These are phyloP conservation scores for Claviceps purpurea DNA, from an alignment of 2,329 filamentous ascomycete genomes.

Conservation along the genomic window DNA sequence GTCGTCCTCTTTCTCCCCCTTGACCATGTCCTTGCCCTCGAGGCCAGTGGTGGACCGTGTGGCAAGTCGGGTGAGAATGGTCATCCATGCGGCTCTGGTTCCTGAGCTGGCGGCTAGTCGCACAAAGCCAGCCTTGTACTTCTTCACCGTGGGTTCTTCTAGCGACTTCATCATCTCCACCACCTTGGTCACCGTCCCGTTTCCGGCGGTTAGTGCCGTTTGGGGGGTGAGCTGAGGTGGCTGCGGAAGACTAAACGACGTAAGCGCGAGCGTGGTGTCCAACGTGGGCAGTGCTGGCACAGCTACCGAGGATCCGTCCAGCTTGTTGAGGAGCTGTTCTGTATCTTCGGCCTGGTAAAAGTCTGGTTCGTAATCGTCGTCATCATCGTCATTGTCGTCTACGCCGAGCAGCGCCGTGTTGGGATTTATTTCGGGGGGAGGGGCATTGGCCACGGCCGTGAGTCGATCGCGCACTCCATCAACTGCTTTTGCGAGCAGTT, in stretches of 20 bases:
- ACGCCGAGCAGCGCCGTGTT: constrained; percentile 50
- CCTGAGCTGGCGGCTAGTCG: constrained; percentile 73
- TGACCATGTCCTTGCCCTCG: constrained; percentile 39
- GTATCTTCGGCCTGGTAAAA: constrained; percentile 64
- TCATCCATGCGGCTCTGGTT: constrained; percentile 82
- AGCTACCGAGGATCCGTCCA: constrained; percentile 54
- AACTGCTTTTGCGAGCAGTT: constrained; percentile 58
- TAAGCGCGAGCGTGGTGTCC: constrained; percentile 45
- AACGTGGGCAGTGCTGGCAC: constrained; percentile 14
- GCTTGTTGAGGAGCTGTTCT: constrained; percentile 64
- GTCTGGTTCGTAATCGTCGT: constrained; percentile 80
- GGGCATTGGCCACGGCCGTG: constrained; percentile 29
- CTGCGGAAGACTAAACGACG: constrained; percentile 66
- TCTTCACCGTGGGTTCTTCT: constrained; percentile 50
- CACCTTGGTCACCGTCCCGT: constrained; percentile 61
- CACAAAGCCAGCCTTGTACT: constrained; percentile 61
- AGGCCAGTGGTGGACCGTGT: constrained; percentile 64
- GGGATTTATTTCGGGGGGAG: constrained; percentile 36
- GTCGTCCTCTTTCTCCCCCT: constrained; percentile 49
- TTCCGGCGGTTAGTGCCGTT: constrained; percentile 59
- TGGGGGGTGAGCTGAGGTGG: constrained; percentile 61
- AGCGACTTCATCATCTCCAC: constrained; percentile 64
- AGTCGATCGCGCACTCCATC: constrained; percentile 45
- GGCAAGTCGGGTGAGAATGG: constrained; percentile 71
- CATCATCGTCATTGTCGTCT: constrained; percentile 80